A percentile compares a stretch with the other conserved stretches of the same genome.
Evolutionary conservation across 1,284 basidiomycete species (phyloP).

Genomic region (Exobasidium rhododendri): DNA sequence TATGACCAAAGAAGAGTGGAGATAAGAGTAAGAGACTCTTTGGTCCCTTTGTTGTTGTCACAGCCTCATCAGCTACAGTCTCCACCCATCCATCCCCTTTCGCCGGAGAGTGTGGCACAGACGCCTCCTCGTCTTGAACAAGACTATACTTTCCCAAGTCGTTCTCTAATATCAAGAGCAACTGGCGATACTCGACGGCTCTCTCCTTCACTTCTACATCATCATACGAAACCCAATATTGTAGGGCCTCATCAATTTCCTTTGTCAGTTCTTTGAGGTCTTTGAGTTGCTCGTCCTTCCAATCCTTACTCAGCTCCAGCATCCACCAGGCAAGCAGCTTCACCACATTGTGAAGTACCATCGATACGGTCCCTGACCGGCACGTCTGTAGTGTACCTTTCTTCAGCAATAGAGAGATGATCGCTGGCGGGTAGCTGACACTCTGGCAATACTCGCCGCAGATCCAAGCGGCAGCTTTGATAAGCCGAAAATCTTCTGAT

Average conservation of each 20-base stretch:
- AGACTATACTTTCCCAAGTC: constrained; percentile 61
- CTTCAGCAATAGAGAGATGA: constrained; percentile 61
- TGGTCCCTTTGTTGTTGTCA: constrained; percentile 57
- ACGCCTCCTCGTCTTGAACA: background rate
- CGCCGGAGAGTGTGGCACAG: background rate
- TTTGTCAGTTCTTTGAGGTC: constrained; percentile 66
- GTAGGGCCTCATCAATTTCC: constrained; percentile 63
- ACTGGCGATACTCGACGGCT: constrained; percentile 73
- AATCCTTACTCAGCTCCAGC: constrained; percentile 68
- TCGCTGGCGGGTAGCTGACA: constrained; percentile 40
- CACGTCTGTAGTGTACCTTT: constrained; percentile 5
- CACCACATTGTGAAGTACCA: constrained; percentile 73
- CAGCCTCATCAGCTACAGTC: background rate
- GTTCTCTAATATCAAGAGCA: constrained; percentile 75
- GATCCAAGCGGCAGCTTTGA: constrained; percentile 91
- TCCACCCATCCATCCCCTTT: background rate
- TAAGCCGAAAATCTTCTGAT: constrained; percentile 61
- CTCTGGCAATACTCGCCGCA: constrained; percentile 79
- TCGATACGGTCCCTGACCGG: constrained; percentile 10
- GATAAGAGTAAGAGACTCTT: constrained; percentile 83
- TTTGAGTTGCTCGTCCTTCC: constrained; percentile 72
- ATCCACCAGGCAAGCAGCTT: constrained; percentile 87
- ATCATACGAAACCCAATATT: constrained; percentile 57
- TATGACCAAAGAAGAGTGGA: constrained; percentile 74
- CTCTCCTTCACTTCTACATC: constrained; percentile 89